These are phyloP conservation scores for Ballota nigra DNA, from an alignment of 257 asterid species.

Conservation along the genomic window DNA sequence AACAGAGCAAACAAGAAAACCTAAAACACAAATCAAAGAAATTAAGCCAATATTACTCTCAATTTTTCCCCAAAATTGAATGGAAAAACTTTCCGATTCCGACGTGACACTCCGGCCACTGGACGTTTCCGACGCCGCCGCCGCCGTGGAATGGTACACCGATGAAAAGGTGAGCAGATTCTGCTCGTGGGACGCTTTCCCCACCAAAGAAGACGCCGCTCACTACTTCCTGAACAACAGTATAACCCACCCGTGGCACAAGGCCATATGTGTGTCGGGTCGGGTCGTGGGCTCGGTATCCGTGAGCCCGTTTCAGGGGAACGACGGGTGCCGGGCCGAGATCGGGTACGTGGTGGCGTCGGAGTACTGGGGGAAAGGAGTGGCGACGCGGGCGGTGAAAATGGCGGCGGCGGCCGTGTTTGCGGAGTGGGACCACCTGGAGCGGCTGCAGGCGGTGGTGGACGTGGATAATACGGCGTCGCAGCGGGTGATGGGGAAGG, in stretches of 20 bases:
- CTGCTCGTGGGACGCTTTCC: conserved; percentile 60
- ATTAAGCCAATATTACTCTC: not conserved
- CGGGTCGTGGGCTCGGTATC: conserved; percentile 50
- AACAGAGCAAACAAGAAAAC: not conserved
- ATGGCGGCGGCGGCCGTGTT: conserved; percentile 59
- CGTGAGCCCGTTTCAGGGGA: conserved; percentile 43
- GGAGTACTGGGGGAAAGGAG: conserved; percentile 78
- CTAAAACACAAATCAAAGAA: not conserved
- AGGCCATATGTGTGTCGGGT: conserved; percentile 55
- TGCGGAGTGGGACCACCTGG: conserved; percentile 65
- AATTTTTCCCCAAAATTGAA: not conserved
- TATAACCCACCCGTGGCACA: conserved; percentile 54
- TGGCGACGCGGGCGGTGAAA: conserved; percentile 68
- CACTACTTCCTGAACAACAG: conserved; percentile 25
- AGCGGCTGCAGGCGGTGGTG: conserved; percentile 76
- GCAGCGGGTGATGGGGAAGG: conserved; percentile 79
- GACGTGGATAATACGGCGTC: conserved; percentile 69
- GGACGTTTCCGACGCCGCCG: conserved; percentile 58
- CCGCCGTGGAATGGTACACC: conserved; percentile 48
- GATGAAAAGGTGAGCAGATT: conserved; percentile 66
- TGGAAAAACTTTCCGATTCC: conserved; percentile 32
- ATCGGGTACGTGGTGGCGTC: conserved; percentile 65
- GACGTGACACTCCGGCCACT: conserved; percentile 52
- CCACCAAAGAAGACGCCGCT: conserved; percentile 52
- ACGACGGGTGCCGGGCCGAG: conserved; percentile 59